These are phyloP conservation scores for Sequoia sempervirens DNA, from an alignment of 75 land plant genomes.

Conservation along the genomic window DNA sequence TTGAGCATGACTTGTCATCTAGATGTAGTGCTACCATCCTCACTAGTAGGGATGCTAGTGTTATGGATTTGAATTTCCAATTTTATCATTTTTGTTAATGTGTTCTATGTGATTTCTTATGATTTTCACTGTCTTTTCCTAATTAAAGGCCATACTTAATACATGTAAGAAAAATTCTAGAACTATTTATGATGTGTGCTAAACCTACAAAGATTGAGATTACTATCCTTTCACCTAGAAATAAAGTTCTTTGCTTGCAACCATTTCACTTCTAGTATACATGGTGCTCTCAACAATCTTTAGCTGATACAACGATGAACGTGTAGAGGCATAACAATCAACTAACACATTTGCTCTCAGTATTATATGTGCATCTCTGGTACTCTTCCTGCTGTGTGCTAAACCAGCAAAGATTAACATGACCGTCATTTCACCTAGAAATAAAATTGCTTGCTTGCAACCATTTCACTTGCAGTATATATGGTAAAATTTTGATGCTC, in stretches of 20 bases:
- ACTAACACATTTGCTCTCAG: not conserved
- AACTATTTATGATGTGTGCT: not conserved
- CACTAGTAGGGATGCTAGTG: not conserved
- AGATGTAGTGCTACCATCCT: not conserved
- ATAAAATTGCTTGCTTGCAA: not conserved
- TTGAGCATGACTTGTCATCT: not conserved
- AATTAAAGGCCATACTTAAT: not conserved
- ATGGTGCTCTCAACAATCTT: not conserved
- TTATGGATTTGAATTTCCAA: no score
- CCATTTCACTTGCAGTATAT: not conserved
- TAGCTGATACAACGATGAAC: not conserved
- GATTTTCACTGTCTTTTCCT: not conserved
- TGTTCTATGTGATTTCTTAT: not conserved
- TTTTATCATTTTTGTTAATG: not conserved
- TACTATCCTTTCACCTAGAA: not conserved
- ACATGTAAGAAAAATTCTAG: not conserved
- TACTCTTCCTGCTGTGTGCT: not conserved
- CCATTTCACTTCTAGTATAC: not conserved
- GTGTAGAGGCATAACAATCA: no score
- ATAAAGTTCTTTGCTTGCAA: not conserved
- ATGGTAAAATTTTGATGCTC: not conserved
- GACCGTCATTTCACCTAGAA: not conserved
- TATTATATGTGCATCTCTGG: not conserved
- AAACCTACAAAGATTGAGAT: not conserved
- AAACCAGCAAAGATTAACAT: not conserved